These are phyloP conservation scores for Metroxylon sagu DNA, from an alignment of 176 grass and related monocot genomes.

Conservation along the genomic window DNA sequence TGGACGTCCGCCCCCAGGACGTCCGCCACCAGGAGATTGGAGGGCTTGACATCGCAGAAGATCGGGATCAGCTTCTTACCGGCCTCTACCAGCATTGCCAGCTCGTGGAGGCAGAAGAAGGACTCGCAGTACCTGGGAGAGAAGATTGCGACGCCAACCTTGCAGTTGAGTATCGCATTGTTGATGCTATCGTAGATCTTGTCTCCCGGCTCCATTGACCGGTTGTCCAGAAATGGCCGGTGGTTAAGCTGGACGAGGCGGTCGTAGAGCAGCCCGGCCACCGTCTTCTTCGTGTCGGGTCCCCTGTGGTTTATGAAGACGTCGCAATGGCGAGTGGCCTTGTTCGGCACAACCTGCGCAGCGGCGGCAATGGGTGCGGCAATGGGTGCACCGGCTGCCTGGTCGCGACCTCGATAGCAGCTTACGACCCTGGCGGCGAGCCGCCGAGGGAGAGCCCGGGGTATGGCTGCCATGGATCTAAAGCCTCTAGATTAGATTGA, in stretches of 20 bases:
- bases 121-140: slow-evolving; percentile 16
- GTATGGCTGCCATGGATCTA: too few relatives aligned
- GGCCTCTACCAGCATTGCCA: slow-evolving; percentile 14
- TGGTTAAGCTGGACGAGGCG: slow-evolving; percentile 5
- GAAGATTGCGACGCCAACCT: slow-evolving; percentile 18
- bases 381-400: too few relatives aligned
- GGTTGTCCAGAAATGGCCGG: slow-evolving; percentile 8
- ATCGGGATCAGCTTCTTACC: slow-evolving; percentile 16
- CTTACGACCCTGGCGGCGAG: too few relatives aligned
- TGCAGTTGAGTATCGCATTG: neutral
- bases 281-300: neutral
- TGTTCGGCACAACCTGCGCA: too few relatives aligned
- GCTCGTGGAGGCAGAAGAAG: slow-evolving; percentile 8
- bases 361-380: too few relatives aligned
- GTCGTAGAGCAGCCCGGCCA: slow-evolving; percentile 17
- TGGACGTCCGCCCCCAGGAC: neutral
- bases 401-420: too few relatives aligned
- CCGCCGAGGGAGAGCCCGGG: too few relatives aligned
- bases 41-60: slow-evolving; percentile 19
- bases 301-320: slow-evolving; percentile 19
- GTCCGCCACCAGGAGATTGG: neutral
- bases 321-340: neutral
- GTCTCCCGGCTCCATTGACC: slow-evolving; percentile 13
- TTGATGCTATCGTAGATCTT: slow-evolving; percentile 3
- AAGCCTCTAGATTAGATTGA: too few relatives aligned